Conservation (phyloP, 1,284 basidiomycete species). For the Phellopilus nigrolimitatus region DNA sequence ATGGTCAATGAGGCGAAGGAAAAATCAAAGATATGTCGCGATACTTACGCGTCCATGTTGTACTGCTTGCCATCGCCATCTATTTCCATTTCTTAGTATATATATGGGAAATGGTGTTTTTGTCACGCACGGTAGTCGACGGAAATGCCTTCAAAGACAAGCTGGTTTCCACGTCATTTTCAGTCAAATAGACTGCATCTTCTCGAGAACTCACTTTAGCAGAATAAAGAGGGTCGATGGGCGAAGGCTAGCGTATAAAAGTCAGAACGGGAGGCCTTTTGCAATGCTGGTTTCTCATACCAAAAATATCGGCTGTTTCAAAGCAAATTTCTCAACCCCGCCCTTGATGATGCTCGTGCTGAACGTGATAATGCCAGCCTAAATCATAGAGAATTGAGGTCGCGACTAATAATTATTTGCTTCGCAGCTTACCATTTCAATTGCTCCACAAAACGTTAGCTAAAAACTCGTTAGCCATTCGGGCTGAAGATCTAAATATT, state of each 20-base stretch:
- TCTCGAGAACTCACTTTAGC: slow-evolving; percentile 42
- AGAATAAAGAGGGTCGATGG: slow-evolving; percentile 70
- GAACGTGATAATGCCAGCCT: slow-evolving; percentile 76
- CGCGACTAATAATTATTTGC: not conserved
- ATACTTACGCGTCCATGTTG: slow-evolving; percentile 67
- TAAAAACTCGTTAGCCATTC: slow-evolving; percentile 24
- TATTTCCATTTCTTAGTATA: slow-evolving; percentile 24
- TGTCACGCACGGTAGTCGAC: slow-evolving; percentile 59
- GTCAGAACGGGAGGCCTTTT: not conserved
- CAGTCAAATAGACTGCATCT: not conserved
- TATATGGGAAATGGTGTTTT: no score
- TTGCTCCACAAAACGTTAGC: slow-evolving; percentile 75
- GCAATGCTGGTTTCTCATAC: slow-evolving; percentile 30
- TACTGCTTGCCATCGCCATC: slow-evolving; percentile 73
- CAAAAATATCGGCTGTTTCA: slow-evolving; percentile 74
- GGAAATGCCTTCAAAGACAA: slow-evolving; percentile 70
- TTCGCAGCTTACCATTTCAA: slow-evolving; percentile 54
- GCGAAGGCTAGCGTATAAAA: slow-evolving; percentile 49
- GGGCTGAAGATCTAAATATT: not conserved
- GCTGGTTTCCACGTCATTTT: slow-evolving; percentile 32
- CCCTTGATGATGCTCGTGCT: slow-evolving; percentile 71
- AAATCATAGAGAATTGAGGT: slow-evolving; percentile 19
- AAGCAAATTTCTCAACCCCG: slow-evolving; percentile 68
- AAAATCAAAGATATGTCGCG: not conserved
- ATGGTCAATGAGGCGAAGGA: not conserved